A percentile compares a stretch with the other conserved stretches of the same genome.
Evolutionary conservation across 1,284 basidiomycete genomes (phyloP).

Genomic region (Leccinum subfulvum): DNA sequence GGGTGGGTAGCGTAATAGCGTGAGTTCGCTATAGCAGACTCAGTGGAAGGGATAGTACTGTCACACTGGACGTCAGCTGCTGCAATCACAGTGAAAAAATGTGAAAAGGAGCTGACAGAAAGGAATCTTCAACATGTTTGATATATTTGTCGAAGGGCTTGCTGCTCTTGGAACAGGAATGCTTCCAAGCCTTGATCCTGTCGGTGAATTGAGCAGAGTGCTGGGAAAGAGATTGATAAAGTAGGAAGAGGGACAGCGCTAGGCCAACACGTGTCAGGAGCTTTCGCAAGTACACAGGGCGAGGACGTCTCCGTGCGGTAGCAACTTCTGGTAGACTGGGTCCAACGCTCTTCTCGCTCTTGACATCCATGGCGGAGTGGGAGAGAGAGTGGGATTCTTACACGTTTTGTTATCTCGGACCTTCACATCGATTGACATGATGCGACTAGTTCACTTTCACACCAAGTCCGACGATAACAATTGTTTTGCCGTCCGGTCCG

Average conservation of each 20-base stretch:
- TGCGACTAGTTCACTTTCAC: not conserved
- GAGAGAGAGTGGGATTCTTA: not conserved
- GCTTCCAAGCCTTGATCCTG: conserved; percentile 11
- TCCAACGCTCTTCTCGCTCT: conserved; percentile 10
- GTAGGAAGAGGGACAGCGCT: conserved; percentile 11
- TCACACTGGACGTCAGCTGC: conserved; percentile 6
- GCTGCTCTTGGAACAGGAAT: conserved; percentile 1
- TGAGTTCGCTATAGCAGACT: conserved; percentile 40
- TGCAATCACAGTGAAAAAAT: not conserved
- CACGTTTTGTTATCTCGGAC: too few relatives aligned
- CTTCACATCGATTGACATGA: too few relatives aligned
- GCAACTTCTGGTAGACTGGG: conserved; percentile 14
- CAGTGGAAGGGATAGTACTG: conserved; percentile 26
- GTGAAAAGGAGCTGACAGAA: conserved; percentile 24
- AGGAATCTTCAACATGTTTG: conserved; percentile 22
- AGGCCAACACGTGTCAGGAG: conserved; percentile 6
- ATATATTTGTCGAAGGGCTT: conserved; percentile 17
- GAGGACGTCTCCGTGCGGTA: not conserved
- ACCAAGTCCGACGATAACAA: not conserved
- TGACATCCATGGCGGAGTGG: conserved; percentile 18
- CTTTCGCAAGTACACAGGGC: conserved; percentile 4
- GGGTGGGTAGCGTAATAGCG: conserved; percentile 64
- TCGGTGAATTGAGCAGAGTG: conserved; percentile 2
- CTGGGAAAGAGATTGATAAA: conserved; percentile 13
- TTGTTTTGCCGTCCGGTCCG: not conserved